These are phyloP conservation scores for Wolfiporia cocos DNA, from an alignment of 1,284 basidiomycete genomes.

Conservation along the genomic window DNA sequence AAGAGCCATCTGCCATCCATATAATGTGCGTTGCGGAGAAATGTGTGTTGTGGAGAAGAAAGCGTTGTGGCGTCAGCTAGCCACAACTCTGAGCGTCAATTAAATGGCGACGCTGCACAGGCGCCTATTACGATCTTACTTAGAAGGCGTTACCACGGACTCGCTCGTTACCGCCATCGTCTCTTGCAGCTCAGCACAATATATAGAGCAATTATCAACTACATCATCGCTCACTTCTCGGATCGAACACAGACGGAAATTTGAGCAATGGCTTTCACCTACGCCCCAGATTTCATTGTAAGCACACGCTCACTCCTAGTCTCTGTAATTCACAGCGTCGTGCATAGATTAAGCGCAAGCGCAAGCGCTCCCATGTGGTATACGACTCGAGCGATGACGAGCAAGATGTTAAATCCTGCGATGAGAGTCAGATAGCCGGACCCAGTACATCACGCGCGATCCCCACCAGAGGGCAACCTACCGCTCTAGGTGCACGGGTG, in stretches of 20 bases:
- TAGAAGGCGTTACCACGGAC: background rate
- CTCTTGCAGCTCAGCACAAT: no score
- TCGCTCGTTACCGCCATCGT: no score
- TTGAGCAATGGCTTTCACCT: slow-evolving; percentile 1
- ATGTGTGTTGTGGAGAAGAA: no score
- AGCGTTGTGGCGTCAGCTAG: no score
- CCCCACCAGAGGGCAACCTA: background rate
- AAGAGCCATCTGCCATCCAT: no score
- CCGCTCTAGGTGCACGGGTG: background rate
- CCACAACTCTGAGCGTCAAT: background rate
- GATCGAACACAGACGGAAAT: background rate
- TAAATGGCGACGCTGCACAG: background rate
- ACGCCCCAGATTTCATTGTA: slow-evolving; percentile 5
- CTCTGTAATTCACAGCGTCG: background rate
- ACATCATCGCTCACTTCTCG: background rate
- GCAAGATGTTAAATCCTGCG: background rate
- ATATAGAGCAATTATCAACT: background rate
- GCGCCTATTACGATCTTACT: background rate
- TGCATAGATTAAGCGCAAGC: slow-evolving; percentile 1
- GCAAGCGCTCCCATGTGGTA: background rate
- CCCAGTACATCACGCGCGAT: background rate
- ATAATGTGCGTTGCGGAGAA: no score
- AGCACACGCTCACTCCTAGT: background rate
- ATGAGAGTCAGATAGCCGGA: background rate
- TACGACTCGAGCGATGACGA: background rate